Evolutionary conservation across 129 eudicot species (phyloP), one percentile per base, ranked within the genome.

Genomic region (Centaurea solstitialis): DNA sequence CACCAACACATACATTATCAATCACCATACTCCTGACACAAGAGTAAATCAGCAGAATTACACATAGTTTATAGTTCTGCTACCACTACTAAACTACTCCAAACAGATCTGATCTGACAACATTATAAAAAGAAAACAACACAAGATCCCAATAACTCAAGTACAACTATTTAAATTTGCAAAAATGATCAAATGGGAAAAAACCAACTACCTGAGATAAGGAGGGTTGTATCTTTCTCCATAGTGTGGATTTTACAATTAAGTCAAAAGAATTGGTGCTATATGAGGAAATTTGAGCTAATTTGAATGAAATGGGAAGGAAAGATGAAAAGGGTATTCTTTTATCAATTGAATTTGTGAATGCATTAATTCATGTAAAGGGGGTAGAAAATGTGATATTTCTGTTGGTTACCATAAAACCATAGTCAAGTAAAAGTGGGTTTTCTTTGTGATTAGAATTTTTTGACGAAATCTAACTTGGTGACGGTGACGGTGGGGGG

Each of bases 211-310:
- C 85, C 85, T 82, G 4, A 76, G 81, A 76, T 82, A 76, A 57
- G 85, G 85, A 26, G 80, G 43, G 85, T 82, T 1, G 73, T 76
- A 57, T 82, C 81, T 53, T 82, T 69, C 39, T 82, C 85, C 85
- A 82, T 82, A 15, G 21, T 80, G 40, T 15, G 68, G 22, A 24
- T 37, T 37, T 40, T 79, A 35, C 20, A 22, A 57, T 57, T 64
- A 77, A 17, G 59, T 3, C 26, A 28, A 28, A 41, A 45, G 20
- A 53, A 20, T 35, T 79, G 30, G 4, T 30, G 30, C 15, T 66
- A 10, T 65, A n/a, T 23, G 57, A 30, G 21, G 20, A 30, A 6
- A 61, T 22, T 71, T 5, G 9, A 71, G 20, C 43, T 38, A 23
- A 61, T 22, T 72, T 62, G 70, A 72, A 68, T 13, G 41, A 71